These are phyloP conservation scores for Parasitella parasitica DNA, from an alignment of 371 early-diverging fungal genomes.

Conservation along the genomic window DNA sequence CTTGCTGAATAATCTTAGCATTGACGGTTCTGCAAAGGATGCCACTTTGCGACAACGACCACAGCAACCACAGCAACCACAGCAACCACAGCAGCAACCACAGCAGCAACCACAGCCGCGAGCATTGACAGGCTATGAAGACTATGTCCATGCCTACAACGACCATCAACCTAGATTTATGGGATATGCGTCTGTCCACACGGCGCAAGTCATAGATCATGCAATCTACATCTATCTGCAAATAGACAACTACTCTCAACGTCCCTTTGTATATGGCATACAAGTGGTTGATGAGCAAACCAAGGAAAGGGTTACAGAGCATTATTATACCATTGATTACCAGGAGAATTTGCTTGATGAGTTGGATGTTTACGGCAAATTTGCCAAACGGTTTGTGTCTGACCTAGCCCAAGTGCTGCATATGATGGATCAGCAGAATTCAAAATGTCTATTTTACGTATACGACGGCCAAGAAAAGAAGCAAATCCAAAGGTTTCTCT, in stretches of 20 bases:
- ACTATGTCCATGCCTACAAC: constrained; percentile 22
- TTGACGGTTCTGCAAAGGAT: background rate
- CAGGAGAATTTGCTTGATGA: background rate
- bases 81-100: background rate
- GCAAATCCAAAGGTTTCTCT: constrained; percentile 20
- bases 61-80: background rate
- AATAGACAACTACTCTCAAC: constrained; percentile 23
- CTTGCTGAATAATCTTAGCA: constrained; percentile 3
- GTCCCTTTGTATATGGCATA: constrained; percentile 28
- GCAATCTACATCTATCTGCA: constrained; percentile 29
- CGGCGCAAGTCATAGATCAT: constrained; percentile 22
- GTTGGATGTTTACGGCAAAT: background rate
- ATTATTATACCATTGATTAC: background rate
- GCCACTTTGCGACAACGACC: no score
- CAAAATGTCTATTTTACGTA: constrained; percentile 30
- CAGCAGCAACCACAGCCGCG: background rate
- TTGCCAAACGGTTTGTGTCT: constrained; percentile 17
- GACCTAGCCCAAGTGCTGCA: constrained; percentile 5
- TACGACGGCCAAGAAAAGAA: constrained; percentile 17
- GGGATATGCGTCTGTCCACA: constrained; percentile 25
- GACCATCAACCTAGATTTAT: constrained; percentile 32
- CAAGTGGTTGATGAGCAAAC: background rate
- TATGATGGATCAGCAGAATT: constrained; percentile 6
- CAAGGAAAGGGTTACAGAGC: background rate
- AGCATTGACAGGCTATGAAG: constrained; percentile 1